These are phyloP conservation scores for Hypoxylon sp. DNA, from an alignment of 2,329 filamentous ascomycete species.

Conservation along the genomic window DNA sequence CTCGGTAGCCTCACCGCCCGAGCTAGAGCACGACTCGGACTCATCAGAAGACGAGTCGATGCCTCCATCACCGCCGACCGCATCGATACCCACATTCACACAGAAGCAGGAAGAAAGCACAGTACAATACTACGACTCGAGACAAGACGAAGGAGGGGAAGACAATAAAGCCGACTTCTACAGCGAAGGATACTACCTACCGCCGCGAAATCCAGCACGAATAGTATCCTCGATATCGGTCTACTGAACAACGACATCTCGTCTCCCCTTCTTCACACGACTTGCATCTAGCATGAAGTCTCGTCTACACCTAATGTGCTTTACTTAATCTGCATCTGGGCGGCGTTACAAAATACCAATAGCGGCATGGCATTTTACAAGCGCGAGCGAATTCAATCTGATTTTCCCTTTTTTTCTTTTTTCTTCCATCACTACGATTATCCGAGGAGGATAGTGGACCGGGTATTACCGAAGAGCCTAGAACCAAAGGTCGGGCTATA, in stretches of 20 bases:
- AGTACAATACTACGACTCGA: constrained; percentile 47
- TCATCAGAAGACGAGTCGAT: constrained; percentile 76
- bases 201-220: constrained; percentile 58
- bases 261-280: constrained; percentile 48
- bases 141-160: constrained; percentile 51
- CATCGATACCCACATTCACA: constrained; percentile 66
- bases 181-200: constrained; percentile 62
- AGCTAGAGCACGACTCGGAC: constrained; percentile 74
- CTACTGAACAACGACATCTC: constrained; percentile 56
- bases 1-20: constrained; percentile 67
- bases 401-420: constrained; percentile 35
- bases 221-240: constrained; percentile 64
- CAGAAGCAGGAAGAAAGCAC: constrained; percentile 60
- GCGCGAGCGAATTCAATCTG: constrained; percentile 42
- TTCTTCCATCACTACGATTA: constrained; percentile 26
- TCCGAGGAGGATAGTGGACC: constrained; percentile 17
- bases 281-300: constrained; percentile 37
- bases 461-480: constrained; percentile 28
- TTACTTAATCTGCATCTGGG: constrained; percentile 48
- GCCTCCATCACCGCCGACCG: constrained; percentile 72
- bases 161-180: constrained; percentile 53
- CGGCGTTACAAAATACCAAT: constrained; percentile 48
- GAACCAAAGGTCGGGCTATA: constrained; percentile 30
- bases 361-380: constrained; percentile 46
- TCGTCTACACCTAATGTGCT: constrained; percentile 39